phyloP scores from a whole-genome alignment of 805 yeast genomes.

The Candida ovalis region DNA sequence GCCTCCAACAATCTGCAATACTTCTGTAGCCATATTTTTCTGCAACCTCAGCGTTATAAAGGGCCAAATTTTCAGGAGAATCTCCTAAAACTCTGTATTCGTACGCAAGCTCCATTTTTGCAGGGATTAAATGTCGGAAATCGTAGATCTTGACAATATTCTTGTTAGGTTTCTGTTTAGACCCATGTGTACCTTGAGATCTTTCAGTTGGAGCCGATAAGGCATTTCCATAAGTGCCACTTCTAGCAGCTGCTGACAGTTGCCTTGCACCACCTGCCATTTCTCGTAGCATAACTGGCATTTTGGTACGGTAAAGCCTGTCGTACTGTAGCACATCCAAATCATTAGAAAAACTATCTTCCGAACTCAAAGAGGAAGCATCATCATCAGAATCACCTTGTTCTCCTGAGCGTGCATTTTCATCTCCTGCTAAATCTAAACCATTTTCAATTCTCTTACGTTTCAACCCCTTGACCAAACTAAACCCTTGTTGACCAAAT shows the following conservation, averaged over 20 bases:
- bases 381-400: slow-evolving; percentile 30
- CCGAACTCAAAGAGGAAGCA: slow-evolving; percentile 33
- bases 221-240: slow-evolving; percentile 25
- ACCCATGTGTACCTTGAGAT: slow-evolving; percentile 25
- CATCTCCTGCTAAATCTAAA: slow-evolving; percentile 15
- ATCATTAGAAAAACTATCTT: slow-evolving; percentile 63
- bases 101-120: slow-evolving; percentile 64
- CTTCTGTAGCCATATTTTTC: slow-evolving; percentile 54
- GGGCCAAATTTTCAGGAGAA: slow-evolving; percentile 59
- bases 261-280: slow-evolving; percentile 28
- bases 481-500: slow-evolving; percentile 53
- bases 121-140: slow-evolving; percentile 68
- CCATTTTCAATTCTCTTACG: slow-evolving; percentile 24
- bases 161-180: slow-evolving; percentile 28
- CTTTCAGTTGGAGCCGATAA: slow-evolving; percentile 38
- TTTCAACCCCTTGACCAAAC: slow-evolving; percentile 32
- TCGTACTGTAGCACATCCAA: slow-evolving; percentile 64
- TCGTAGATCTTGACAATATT: slow-evolving; percentile 65
- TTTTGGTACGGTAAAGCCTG: slow-evolving; percentile 43
- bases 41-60: slow-evolving; percentile 71
- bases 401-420: slow-evolving; percentile 18
- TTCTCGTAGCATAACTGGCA: slow-evolving; percentile 48
- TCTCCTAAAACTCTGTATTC: slow-evolving; percentile 65
- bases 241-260: slow-evolving; percentile 22
- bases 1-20: slow-evolving; percentile 72